phyloP scores from a whole-genome alignment of 169 alveolate genomes.

The Plasmodium berghei region DNA sequence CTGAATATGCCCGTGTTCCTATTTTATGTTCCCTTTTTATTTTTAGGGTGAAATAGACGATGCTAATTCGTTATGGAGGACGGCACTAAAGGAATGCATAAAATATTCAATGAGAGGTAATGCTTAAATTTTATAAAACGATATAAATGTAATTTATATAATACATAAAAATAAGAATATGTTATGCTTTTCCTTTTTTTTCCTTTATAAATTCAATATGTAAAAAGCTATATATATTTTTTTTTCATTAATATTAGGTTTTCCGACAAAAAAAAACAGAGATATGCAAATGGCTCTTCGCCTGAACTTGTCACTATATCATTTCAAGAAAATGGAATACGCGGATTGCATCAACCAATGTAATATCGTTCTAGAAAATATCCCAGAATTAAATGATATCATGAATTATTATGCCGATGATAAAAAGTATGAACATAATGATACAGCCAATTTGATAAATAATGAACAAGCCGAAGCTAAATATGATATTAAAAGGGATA shows the following conservation, averaged over 20 bases:
- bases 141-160: no score
- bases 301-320: conserved; percentile 50
- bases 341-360: conserved; percentile 68
- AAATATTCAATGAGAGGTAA: conserved; percentile 73
- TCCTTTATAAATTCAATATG: no score
- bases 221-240: no score
- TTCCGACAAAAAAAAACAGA: conserved; percentile 48
- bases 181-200: no score
- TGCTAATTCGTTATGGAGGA: conserved; percentile 60
- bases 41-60: conserved; percentile 61
- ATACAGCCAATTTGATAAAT: not conserved
- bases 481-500: conserved; percentile 27
- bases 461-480: not conserved
- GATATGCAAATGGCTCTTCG: conserved; percentile 67
- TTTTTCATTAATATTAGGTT: not conserved
- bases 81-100: conserved; percentile 65
- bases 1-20: not conserved
- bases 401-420: conserved; percentile 4
- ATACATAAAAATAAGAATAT: no score
- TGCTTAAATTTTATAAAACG: not conserved
- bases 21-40: not conserved
- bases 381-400: conserved; percentile 12
- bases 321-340: conserved; percentile 43
- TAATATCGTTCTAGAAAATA: conserved; percentile 45
- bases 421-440: not conserved